Conservation (phyloP, 148 eudicot genomes). For the Salicornia ramosissima region DNA sequence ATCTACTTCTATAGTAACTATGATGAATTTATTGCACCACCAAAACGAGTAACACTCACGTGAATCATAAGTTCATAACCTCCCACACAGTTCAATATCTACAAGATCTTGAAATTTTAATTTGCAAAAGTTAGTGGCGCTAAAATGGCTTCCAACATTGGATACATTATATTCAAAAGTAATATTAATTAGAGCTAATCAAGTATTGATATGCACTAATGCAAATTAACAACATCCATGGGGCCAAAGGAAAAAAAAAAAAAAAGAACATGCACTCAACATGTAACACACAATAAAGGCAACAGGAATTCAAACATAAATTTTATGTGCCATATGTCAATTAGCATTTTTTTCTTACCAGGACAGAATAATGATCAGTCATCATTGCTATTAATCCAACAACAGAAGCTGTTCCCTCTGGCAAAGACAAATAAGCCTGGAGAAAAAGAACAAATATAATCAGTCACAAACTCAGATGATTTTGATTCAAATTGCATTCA, state of each 20-base stretch:
- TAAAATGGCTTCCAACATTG: background rate
- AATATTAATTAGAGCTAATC: background rate
- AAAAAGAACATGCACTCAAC: background rate
- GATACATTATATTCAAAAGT: background rate
- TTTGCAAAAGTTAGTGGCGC: background rate
- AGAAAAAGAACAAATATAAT: conserved; percentile 18
- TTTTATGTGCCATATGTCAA: background rate
- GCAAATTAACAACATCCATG: background rate
- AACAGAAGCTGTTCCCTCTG: conserved; percentile 98
- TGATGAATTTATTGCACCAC: background rate
- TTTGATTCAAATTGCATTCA: conserved; percentile 5
- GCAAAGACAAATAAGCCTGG: conserved; percentile 98
- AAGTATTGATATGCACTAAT: background rate
- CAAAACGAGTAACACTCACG: background rate
- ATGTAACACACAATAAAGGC: background rate
- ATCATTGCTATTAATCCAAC: conserved; percentile 97
- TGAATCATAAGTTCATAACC: background rate
- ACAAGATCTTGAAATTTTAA: background rate
- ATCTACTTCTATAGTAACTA: background rate
- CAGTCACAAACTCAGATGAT: background rate
- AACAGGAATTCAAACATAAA: background rate
- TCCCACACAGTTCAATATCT: background rate
- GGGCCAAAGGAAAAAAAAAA: too few relatives aligned
- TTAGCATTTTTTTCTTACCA: conserved; percentile 54
- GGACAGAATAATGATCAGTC: conserved; percentile 90